Conservation (phyloP, 345 rosid genomes). For the Trapa incisa region DNA sequence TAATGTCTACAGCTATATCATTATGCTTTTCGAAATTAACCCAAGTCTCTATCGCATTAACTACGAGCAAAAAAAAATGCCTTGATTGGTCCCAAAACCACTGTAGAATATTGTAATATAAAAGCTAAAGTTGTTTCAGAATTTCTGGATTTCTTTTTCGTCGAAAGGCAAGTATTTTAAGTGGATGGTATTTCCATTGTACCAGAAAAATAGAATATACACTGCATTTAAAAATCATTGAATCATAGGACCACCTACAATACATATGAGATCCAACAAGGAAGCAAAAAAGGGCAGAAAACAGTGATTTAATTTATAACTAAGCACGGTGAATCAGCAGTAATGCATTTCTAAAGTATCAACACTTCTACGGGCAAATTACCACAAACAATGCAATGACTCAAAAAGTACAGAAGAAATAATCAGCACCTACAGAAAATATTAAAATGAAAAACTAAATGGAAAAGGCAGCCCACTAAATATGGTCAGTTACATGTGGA, state of each 20-base stretch:
- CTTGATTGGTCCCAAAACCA: background rate
- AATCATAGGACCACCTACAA: background rate
- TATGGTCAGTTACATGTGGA: background rate
- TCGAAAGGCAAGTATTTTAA: background rate
- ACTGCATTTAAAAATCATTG: background rate
- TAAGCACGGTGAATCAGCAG: background rate
- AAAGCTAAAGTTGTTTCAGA: background rate
- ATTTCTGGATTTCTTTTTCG: background rate
- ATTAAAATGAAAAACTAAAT: background rate
- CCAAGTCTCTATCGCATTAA: background rate
- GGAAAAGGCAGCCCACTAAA: background rate
- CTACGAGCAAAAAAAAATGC: background rate
- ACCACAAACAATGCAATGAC: background rate
- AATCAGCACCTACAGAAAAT: no score
- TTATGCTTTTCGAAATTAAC: background rate
- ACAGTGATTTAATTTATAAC: background rate
- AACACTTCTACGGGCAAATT: background rate
- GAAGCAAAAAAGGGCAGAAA: background rate
- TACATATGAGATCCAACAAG: background rate
- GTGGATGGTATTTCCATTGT: background rate
- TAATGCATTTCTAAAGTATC: background rate
- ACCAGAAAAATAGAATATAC: background rate
- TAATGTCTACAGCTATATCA: background rate
- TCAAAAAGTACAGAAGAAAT: background rate
- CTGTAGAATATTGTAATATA: background rate